Evolutionary conservation across 176 grass and related monocot genomes (phyloP), one percentile per base, ranked within the genome.

Genomic region (Ampelocalamus luodianensis): DNA sequence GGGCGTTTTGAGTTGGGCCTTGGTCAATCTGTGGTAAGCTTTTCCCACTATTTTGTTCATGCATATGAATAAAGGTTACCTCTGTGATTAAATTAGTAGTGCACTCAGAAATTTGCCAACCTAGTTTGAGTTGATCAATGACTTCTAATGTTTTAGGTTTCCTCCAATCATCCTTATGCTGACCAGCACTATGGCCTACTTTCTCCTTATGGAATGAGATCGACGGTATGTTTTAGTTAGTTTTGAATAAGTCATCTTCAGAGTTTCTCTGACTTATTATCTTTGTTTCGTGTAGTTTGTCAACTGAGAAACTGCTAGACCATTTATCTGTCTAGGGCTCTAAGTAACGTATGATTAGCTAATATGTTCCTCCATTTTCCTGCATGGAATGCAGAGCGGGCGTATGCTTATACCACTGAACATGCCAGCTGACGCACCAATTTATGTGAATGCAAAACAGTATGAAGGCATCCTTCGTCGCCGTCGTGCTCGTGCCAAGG

Each of bases 371-470:
- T 45, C 15, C 68, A 85, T 83, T 82, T 53, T 61, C 68, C 39
- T 70, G 80, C 82, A 20, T 85, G 65, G 46, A 85, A 71, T 89
- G 75, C 86, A 95, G 93, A 77, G 88, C 9, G 87, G 87, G 12
- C 64, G 86, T 37, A 81, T 91, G 91, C 96, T 94, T 84, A 60
- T 99, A 61, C 93, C 93, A 64, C 84, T 92, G 81, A 88, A 88
- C 66, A 89, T 90, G 90, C 81, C 93, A 68, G 56, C 84, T 69
- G 93, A 99, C 77, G 88, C 90, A 34, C 91, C 96, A 1, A 82
- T 96, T 55, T 99, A 96, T 86, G 96, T 99, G 79, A 99, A 99
- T 36, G 91, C 90, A 36, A 99, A 91, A 79, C 96, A 99, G 77
- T 94, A 91, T 81, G 77, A 94, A 83, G 96, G 81, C 39, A 99